phyloP scores from a whole-genome alignment of 208 protist genomes.

The Kentomonas sorsogonicus region DNA sequence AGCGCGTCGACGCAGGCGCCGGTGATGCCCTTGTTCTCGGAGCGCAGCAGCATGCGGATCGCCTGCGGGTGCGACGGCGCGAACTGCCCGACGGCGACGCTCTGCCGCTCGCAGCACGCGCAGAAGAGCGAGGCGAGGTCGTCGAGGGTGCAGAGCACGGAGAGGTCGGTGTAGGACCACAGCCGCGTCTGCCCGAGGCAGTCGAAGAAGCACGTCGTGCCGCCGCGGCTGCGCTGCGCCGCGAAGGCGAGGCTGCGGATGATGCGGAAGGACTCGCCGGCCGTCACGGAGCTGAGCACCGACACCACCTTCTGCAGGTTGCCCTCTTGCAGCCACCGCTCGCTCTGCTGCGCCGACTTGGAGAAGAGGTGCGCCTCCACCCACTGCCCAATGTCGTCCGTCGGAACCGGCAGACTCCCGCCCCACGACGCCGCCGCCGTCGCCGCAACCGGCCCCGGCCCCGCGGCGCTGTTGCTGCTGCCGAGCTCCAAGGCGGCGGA shows the following conservation, averaged over 20 bases:
- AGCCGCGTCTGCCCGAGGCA: conserved; percentile 50
- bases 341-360: conserved; percentile 22
- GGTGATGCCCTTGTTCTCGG: conserved; percentile 23
- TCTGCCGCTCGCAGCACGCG: conserved; percentile 49
- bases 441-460: no score
- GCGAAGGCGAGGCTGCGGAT: conserved; percentile 57
- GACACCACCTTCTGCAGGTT: conserved; percentile 46
- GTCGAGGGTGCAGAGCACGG: conserved; percentile 34
- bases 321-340: conserved; percentile 53
- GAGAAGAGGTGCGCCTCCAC: conserved; percentile 57
- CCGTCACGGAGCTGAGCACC: conserved; percentile 52
- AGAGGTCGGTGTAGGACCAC: conserved; percentile 42
- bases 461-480: no score
- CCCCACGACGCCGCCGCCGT: background rate
- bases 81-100: conserved; percentile 37
- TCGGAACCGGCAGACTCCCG: no score
- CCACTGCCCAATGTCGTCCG: conserved; percentile 40
- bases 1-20: conserved; percentile 42
- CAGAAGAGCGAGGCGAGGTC: conserved; percentile 52
- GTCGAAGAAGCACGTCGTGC: conserved; percentile 39
- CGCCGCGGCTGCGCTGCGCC: conserved; percentile 21
- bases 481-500: no score
- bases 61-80: conserved; percentile 55
- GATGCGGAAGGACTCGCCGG: conserved; percentile 49
- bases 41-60: conserved; percentile 40